Percentiles rank a stretch among this genome's conserved stretches.
Evolutionary conservation across 2,329 filamentous ascomycete genomes (phyloP).

Genomic region (Phyllosticta citriasiana): DNA sequence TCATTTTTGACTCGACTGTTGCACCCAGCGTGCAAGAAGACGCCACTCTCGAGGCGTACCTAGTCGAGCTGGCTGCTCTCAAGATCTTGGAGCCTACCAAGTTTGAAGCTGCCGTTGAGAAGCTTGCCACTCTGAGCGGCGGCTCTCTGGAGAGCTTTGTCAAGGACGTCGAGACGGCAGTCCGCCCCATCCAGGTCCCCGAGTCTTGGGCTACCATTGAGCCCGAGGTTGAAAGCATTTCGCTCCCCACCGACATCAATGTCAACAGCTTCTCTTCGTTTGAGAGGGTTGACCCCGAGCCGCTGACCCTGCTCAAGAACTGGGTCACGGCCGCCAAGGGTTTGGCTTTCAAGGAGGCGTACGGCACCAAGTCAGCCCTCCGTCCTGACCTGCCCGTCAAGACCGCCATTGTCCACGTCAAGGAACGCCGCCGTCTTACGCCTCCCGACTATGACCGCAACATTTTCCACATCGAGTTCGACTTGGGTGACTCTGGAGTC

Average conservation of each 20-base stretch:
- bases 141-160: slow-evolving; percentile 51
- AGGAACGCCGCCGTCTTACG: slow-evolving; percentile 91
- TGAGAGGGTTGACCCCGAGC: slow-evolving; percentile 64
- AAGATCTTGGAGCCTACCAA: slow-evolving; percentile 61
- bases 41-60: slow-evolving; percentile 49
- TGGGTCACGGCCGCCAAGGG: slow-evolving; percentile 83
- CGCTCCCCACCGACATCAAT: slow-evolving; percentile 55
- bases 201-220: slow-evolving; percentile 69
- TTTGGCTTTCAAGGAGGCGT: slow-evolving; percentile 90
- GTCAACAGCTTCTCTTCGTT: slow-evolving; percentile 76
- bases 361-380: slow-evolving; percentile 60
- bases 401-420: slow-evolving; percentile 79
- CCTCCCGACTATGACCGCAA: slow-evolving; percentile 86
- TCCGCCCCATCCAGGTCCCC: slow-evolving; percentile 66
- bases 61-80: slow-evolving; percentile 76
- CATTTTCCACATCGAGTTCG: slow-evolving; percentile 99
- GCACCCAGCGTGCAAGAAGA: slow-evolving; percentile 61
- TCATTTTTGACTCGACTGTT: slow-evolving; percentile 61
- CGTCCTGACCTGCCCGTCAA: slow-evolving; percentile 80
- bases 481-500: slow-evolving; percentile 80
- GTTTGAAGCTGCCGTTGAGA: slow-evolving; percentile 52
- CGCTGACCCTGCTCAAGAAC: slow-evolving; percentile 55
- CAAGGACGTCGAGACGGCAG: slow-evolving; percentile 53
- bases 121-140: slow-evolving; percentile 53
- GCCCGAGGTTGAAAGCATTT: slow-evolving; percentile 43